Conservation (phyloP, 208 protist genomes). For the Leishmania gerbilli region DNA sequence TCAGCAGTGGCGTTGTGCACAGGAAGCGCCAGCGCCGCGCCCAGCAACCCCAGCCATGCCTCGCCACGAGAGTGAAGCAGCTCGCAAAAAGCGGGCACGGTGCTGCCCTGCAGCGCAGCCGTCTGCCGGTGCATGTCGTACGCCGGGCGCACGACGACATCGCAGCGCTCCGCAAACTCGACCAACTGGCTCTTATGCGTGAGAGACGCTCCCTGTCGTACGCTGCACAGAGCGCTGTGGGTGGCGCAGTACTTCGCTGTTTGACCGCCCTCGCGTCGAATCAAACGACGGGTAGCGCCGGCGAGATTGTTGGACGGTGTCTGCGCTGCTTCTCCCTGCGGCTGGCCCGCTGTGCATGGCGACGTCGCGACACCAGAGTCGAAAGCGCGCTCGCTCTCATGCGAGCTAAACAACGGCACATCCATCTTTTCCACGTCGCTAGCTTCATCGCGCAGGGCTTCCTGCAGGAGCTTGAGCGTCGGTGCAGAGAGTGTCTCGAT, state of each 20-base stretch:
- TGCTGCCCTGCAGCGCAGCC: conserved; percentile 14
- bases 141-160: conserved; percentile 59
- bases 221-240: conserved; percentile 38
- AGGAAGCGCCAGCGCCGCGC: conserved; percentile 20
- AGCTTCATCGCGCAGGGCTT: conserved; percentile 20
- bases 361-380: neutral
- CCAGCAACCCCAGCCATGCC: conserved; percentile 47
- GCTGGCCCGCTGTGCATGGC: neutral
- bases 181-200: conserved; percentile 49
- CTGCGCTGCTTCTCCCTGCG: neutral
- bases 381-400: neutral
- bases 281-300: conserved; percentile 27
- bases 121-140: conserved; percentile 28
- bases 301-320: conserved; percentile 4
- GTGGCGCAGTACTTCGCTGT: conserved; percentile 42
- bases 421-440: neutral
- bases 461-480: conserved; percentile 48
- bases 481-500: conserved; percentile 34
- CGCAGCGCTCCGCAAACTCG: conserved; percentile 63
- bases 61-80: conserved; percentile 23
- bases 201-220: conserved; percentile 38
- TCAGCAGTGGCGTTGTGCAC: neutral
- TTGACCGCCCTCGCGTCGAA: conserved; percentile 73
- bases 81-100: conserved; percentile 5
- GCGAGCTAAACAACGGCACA: neutral